Conservation (phyloP, 257 asterid species). For the Nicotiana tabacum region DNA sequence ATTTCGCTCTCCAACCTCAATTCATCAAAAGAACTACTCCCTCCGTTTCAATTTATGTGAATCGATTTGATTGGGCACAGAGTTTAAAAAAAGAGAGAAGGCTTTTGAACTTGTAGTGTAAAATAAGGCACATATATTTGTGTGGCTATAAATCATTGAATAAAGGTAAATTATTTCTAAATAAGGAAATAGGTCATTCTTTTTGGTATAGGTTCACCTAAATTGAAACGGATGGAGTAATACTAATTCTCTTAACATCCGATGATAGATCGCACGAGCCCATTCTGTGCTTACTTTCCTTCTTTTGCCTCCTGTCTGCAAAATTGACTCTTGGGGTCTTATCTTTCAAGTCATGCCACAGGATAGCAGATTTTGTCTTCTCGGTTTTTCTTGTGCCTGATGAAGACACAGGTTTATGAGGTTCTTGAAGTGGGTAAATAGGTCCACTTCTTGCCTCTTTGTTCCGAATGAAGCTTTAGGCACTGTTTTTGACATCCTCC, state of each 20-base stretch:
- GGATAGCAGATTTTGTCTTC: constrained; percentile 55
- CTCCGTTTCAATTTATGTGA: too few species aligned
- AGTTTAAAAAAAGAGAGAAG: too few species aligned
- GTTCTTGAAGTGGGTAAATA: constrained; percentile 16
- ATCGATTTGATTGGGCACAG: too few species aligned
- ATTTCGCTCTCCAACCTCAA: constrained; percentile 27
- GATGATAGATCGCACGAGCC: constrained; percentile 21
- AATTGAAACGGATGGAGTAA: neutral
- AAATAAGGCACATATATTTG: too few species aligned
- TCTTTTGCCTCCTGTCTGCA: constrained; percentile 15
- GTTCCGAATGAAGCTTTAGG: constrained; percentile 38
- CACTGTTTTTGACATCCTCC: constrained; percentile 40
- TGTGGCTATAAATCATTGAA: too few species aligned
- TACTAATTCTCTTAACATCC: constrained; percentile 26
- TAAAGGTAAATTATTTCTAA: too few species aligned
- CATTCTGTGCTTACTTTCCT: constrained; percentile 16
- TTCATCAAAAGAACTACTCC: constrained; percentile 19
- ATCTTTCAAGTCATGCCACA: constrained; percentile 19
- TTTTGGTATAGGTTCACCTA: too few species aligned
- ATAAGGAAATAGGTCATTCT: too few species aligned
- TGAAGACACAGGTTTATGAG: constrained; percentile 27
- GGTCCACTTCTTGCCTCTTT: constrained; percentile 30
- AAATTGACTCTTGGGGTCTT: constrained; percentile 29
- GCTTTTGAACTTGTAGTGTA: too few species aligned
- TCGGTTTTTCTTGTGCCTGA: constrained; percentile 30